Evolutionary conservation across 2,329 filamentous ascomycete species (phyloP).

Genomic region (Aspergillus floridensis): DNA sequence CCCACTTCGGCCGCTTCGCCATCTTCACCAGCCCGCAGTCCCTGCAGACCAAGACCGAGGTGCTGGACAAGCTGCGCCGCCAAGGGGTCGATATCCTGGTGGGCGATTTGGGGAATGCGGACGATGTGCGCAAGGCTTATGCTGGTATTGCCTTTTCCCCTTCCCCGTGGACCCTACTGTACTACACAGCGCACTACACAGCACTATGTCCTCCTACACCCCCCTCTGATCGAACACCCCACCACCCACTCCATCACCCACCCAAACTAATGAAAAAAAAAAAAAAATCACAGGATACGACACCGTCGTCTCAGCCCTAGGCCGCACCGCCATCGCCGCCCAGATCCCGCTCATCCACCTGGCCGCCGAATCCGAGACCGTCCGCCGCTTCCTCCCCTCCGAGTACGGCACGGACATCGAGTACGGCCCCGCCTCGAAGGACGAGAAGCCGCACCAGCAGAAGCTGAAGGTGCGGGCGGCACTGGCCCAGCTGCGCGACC

Average conservation of each 20-base stretch:
- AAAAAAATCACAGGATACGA: constrained; percentile 55
- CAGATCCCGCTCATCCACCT: constrained; percentile 63
- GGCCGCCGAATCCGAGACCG: constrained; percentile 53
- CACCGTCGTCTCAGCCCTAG: constrained; percentile 64
- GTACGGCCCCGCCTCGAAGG: constrained; percentile 55
- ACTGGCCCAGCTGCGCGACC: constrained; percentile 51
- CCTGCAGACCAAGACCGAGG: constrained; percentile 48
- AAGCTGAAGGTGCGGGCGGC: constrained; percentile 67
- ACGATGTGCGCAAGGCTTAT: constrained; percentile 58
- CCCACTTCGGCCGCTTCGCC: constrained; percentile 53
- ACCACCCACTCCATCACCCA: neutral
- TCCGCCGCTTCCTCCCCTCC: constrained; percentile 65
- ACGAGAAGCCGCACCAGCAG: constrained; percentile 66
- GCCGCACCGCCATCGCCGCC: constrained; percentile 58
- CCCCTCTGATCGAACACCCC: no score
- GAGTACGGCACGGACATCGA: constrained; percentile 68
- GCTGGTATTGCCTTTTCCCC: constrained; percentile 34
- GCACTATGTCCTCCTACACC: no score
- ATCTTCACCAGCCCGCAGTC: constrained; percentile 59
- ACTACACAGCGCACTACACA: no score
- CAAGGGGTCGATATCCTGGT: constrained; percentile 55
- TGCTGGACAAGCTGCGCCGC: constrained; percentile 48
- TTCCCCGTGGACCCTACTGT: neutral
- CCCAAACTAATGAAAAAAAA: neutral
- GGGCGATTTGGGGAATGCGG: constrained; percentile 54